Evolutionary conservation across 2,329 filamentous ascomycete species (phyloP), one percentile per base, ranked within the genome.

Genomic region (Aspergillus hortae): DNA sequence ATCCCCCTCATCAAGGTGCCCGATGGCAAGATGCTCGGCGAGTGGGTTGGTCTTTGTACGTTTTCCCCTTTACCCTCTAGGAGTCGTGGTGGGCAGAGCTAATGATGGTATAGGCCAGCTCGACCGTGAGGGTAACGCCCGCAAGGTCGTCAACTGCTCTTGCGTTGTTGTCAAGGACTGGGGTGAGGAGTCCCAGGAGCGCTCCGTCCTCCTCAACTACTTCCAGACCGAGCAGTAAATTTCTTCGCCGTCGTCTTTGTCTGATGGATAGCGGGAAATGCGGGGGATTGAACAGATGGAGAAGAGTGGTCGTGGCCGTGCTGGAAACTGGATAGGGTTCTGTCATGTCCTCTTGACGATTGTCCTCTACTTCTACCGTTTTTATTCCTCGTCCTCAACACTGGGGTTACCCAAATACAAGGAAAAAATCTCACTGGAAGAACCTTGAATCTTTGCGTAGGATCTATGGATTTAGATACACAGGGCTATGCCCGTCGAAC

Each of bases 81-180:
- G 30, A 41, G 25, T 12, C 41, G 21, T 53, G 27, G 44, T 32
- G 36, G 27, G 44, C 3, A 14, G 42, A 51, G 55, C 48, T 53
- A 61, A 65, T 47, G 2, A 42, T 40, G 33, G n/a, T 46, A 61
- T 56, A 96, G 92, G 92, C 82, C 92, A 96, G 69, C 87, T 99
- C 71, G 94, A 99, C 83, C 92, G 94, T 74, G 94, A 99, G 82
- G 94, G 94, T 71, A 99, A 99, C 80, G 91, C 94, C 72, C 90
- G 94, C 80, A 99, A 99, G 88, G 92, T 99, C 67, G 94, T 99
- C 83, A 99, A 99, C 89, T 99, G 94, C 91, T 97, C 92, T 74
- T 97, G 94, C 85, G 94, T 99, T 72, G 94, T 99, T 60, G 94
- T 99, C 73, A 92, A 94, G 84, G 92, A 99, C 80, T 99, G 94